phyloP scores from a whole-genome alignment of 495 filamentous ascomycete genomes.

The Thozetella sp. region DNA sequence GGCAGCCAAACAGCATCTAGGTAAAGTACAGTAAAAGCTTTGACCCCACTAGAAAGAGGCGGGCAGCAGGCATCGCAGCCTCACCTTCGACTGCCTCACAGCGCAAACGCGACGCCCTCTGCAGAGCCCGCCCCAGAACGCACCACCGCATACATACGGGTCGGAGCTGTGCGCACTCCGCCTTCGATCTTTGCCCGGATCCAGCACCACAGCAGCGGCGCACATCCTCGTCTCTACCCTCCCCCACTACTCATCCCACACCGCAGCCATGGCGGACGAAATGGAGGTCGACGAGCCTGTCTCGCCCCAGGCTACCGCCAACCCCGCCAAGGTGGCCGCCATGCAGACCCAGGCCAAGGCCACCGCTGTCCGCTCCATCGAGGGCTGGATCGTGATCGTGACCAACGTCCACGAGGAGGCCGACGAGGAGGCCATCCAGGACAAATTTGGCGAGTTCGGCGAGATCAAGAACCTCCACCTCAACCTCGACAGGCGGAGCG shows the following conservation, averaged over 20 bases:
- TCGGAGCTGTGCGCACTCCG: too few relatives aligned
- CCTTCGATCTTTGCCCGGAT: too few relatives aligned
- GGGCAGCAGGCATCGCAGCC: neutral
- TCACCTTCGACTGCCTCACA: too few relatives aligned
- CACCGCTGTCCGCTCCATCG: constrained; percentile 94
- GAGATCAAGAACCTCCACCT: constrained; percentile 97
- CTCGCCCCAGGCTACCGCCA: constrained; percentile 31
- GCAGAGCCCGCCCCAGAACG: neutral
- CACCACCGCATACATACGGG: neutral
- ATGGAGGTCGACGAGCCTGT: constrained; percentile 77
- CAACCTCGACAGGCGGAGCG: constrained; percentile 91
- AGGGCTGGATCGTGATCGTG: constrained; percentile 97
- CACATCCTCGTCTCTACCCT: neutral
- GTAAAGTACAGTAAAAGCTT: neutral
- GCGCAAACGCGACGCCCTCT: too few relatives aligned
- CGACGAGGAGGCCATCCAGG: constrained; percentile 91
- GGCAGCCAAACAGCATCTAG: neutral
- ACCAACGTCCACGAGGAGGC: constrained; percentile 99
- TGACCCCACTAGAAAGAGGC: neutral
- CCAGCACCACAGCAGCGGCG: neutral
- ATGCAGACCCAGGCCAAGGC: constrained; percentile 79
- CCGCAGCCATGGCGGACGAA: constrained; percentile 63
- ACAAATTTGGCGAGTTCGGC: constrained; percentile 93
- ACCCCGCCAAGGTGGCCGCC: constrained; percentile 56
- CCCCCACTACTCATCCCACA: neutral